Percentiles rank a stretch among this genome's conserved stretches.
phyloP scores from a whole-genome alignment of 495 filamentous ascomycete genomes.

The Neurospora sp. region DNA sequence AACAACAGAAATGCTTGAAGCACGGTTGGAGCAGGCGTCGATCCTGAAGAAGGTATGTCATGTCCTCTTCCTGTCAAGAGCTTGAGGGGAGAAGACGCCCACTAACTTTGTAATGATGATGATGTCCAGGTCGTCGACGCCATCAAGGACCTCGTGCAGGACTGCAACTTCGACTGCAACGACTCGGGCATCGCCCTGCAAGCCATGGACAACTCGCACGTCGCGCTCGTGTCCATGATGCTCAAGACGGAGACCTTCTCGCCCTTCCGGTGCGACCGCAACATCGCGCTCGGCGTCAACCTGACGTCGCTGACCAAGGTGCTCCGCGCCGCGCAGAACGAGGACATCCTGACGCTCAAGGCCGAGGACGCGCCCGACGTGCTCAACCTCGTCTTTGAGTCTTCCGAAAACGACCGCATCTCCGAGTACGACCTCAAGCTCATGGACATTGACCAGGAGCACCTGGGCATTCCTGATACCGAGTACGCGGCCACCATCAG shows the following conservation, averaged over 20 bases:
- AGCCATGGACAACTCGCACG: slow-evolving; percentile 99
- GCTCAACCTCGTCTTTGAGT: slow-evolving; percentile 94
- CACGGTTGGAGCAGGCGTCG: slow-evolving; percentile 85
- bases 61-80: not conserved
- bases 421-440: slow-evolving; percentile 99
- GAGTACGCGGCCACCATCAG: slow-evolving; percentile 87
- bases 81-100: not conserved
- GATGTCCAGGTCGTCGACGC: slow-evolving; percentile 77
- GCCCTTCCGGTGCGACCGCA: slow-evolving; percentile 96
- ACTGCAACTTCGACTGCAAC: slow-evolving; percentile 99
- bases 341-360: slow-evolving; percentile 93
- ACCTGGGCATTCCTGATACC: slow-evolving; percentile 95
- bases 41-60: slow-evolving; percentile 86
- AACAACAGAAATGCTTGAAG: slow-evolving; percentile 66
- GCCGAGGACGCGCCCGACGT: slow-evolving; percentile 93
- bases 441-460: slow-evolving; percentile 99
- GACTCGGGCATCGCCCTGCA: slow-evolving; percentile 96
- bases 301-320: slow-evolving; percentile 94
- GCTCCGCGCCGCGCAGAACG: slow-evolving; percentile 83
- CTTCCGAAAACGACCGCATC: slow-evolving; percentile 71
- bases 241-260: slow-evolving; percentile 93
- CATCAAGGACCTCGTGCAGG: slow-evolving; percentile 98
- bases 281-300: slow-evolving; percentile 97
- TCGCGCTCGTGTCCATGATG: slow-evolving; percentile 97
- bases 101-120: not conserved